Conservation (phyloP, 169 alveolate species). For the Toxoplasma gondii region DNA sequence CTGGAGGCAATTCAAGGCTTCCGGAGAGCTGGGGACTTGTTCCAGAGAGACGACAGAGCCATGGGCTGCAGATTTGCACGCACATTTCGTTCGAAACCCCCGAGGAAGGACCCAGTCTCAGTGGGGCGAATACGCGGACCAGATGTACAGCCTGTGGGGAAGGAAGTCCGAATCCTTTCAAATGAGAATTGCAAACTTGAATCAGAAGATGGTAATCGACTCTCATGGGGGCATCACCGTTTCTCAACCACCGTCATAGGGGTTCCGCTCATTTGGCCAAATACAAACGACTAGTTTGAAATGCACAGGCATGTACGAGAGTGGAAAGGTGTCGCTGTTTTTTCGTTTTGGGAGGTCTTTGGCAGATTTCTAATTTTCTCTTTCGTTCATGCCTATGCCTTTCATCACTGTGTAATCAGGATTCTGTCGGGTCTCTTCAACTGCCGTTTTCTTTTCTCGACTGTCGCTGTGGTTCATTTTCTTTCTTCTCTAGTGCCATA, state of each 20-base stretch:
- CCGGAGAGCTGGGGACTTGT: background rate
- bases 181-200: background rate
- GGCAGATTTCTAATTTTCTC: no score
- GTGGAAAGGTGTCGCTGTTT: no score
- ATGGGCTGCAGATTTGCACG: background rate
- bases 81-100: background rate
- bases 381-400: no score
- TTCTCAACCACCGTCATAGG: no score
- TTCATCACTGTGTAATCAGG: background rate
- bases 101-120: background rate
- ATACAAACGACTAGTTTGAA: no score
- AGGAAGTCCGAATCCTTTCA: background rate
- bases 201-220: background rate
- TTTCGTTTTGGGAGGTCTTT: no score
- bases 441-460: background rate
- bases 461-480: background rate
- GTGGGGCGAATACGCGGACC: background rate
- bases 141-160: background rate
- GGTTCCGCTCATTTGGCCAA: no score
- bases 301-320: no score
- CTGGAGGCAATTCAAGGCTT: conserved; percentile 32
- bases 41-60: background rate
- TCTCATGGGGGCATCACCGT: no score
- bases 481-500: background rate
- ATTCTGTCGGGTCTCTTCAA: background rate